Percentiles rank a stretch among this genome's conserved stretches.
Evolutionary conservation across 2,329 filamentous ascomycete species (phyloP).

Genomic region (Fonsecaea erecta): DNA sequence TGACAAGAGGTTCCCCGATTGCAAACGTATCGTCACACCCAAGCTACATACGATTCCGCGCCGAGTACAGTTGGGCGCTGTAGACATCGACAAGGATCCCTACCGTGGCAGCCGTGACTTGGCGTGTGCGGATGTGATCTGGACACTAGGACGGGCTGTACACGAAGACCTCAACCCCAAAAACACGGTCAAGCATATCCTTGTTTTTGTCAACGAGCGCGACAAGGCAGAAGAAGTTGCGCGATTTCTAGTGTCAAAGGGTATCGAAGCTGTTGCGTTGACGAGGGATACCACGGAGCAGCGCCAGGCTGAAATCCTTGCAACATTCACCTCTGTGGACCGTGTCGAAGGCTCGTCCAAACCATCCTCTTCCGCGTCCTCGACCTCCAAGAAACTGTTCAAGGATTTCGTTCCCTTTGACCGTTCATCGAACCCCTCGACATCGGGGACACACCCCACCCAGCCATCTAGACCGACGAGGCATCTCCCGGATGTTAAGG

Average conservation of each 20-base stretch:
- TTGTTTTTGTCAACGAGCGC: conserved; percentile 96
- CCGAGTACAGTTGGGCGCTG: conserved; percentile 88
- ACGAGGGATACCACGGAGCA: conserved; percentile 81
- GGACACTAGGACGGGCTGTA: conserved; percentile 83
- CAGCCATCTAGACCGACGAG: conserved; percentile 47
- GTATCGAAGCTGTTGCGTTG: conserved; percentile 83
- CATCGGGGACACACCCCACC: conserved; percentile 24
- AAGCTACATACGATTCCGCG: conserved; percentile 96
- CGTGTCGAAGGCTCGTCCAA: conserved; percentile 33
- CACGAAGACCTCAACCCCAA: conserved; percentile 61
- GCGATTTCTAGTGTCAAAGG: conserved; percentile 77
- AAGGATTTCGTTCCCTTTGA: conserved; percentile 49
- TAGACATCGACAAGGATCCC: conserved; percentile 89
- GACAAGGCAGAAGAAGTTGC: conserved; percentile 84
- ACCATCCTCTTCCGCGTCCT: conserved; percentile 25
- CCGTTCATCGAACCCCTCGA: conserved; percentile 43
- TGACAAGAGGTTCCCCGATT: conserved; percentile 78
- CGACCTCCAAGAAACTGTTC: conserved; percentile 25
- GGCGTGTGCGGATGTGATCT: conserved; percentile 93
- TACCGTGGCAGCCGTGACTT: conserved; percentile 92
- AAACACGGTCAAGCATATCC: conserved; percentile 71
- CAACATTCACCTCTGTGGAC: conserved; percentile 66
- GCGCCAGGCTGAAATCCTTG: conserved; percentile 76
- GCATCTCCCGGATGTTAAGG: conserved; percentile 76
- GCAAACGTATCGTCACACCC: conserved; percentile 85